Base-by-base conservation (phyloP, 164 flowering plant species). In the Piper longum region DNA sequence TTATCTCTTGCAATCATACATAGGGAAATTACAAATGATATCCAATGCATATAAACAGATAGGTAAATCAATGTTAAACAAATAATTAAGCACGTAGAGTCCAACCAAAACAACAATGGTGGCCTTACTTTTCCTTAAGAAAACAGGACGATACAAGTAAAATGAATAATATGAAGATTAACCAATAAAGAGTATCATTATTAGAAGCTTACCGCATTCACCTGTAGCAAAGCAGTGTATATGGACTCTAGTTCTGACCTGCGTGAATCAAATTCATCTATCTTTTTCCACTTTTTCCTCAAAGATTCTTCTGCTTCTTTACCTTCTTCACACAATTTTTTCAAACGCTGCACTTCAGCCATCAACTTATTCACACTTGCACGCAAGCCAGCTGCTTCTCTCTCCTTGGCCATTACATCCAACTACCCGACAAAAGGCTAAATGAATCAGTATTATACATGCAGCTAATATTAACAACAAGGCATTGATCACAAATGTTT, bases 241-340 rank as follows among this genome's bases (percentile, higher is more conserved):
- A 95, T 76, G 58, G 78, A 73, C 73, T 95, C 96, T 62, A 95
- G 87, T 74, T 95, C 99, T 56, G 84, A 82, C 81, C 99, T 83
- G 44, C 98, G 98, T 26, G 98, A 78, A 76, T 95, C 99, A 75
- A 95, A 95, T 70, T 95, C 96, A 81, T 95, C 99, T 67, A 95
- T 91, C 77, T 89, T 95, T 76, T 91, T 91, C 99, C 99, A 95
- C 75, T 95, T 95, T 75, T 85, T 89, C 73, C 73, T 83, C 67
- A 95, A 71, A 56, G 96, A 86, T 72, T 87, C 96, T 73, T 95
- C 99, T 64, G 99, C 99, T 78, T 91, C 98, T 76, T 87, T 89
- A 79, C 99, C 86, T 73, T 95, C 99, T 4, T 82, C 86, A 76
- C 91, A 91, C 64, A 89, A 70, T 73, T 81, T 89, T 64, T 91